These are phyloP conservation scores for Spergularia marina DNA, from an alignment of 148 eudicot genomes.

Conservation along the genomic window DNA sequence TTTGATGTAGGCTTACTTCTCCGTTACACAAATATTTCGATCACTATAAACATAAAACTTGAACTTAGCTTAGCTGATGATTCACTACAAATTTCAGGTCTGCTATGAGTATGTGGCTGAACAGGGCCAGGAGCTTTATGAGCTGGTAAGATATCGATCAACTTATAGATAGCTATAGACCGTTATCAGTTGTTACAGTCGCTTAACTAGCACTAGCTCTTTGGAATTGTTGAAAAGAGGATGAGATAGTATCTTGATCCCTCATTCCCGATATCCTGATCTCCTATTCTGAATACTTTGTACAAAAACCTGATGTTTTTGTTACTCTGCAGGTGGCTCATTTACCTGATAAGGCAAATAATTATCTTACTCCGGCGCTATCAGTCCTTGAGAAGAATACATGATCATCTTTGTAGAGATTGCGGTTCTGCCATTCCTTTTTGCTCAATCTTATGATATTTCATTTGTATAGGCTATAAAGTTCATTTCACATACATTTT, in stretches of 20 bases:
- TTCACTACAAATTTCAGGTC: conserved; percentile 45
- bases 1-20: conserved; percentile 63
- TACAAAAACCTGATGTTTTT: not conserved
- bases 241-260: too few species aligned
- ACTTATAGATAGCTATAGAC: not conserved
- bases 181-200: not conserved
- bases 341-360: conserved; percentile 97
- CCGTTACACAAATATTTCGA: not conserved
- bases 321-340: conserved; percentile 74
- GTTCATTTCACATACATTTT: conserved; percentile 5
- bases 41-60: not conserved
- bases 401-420: conserved; percentile 28
- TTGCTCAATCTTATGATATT: not conserved
- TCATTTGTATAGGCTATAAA: conserved; percentile 10
- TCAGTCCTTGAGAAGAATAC: conserved; percentile 92
- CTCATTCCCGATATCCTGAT: not conserved
- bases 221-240: too few species aligned
- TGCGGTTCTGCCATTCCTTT: not conserved
- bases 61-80: not conserved
- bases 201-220: not conserved
- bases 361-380: conserved; percentile 88
- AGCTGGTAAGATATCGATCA: conserved; percentile 54
- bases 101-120: conserved; percentile 93
- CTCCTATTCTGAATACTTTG: too few species aligned
- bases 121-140: conserved; percentile 90